Evolutionary conservation across 2,329 filamentous ascomycete species (phyloP).

Genomic region (Ophiosphaerella narmari): DNA sequence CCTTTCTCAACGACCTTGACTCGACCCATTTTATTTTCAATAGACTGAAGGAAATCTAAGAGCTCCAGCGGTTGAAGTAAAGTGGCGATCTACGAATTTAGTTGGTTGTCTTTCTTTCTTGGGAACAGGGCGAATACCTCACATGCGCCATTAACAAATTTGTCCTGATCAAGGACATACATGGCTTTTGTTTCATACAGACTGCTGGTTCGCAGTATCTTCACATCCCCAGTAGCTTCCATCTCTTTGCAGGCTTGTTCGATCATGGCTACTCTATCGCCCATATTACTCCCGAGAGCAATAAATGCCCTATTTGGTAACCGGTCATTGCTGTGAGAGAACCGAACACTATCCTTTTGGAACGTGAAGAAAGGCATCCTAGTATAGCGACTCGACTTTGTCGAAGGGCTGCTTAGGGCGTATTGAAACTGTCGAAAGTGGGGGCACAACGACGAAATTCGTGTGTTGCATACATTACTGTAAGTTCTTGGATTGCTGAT

Average conservation of each 20-base stretch:
- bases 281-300: slow-evolving; percentile 90
- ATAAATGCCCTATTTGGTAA: slow-evolving; percentile 67
- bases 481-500: not conserved
- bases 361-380: not conserved
- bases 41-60: slow-evolving; percentile 78
- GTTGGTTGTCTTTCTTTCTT: not conserved
- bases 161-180: slow-evolving; percentile 89
- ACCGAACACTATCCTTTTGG: slow-evolving; percentile 6
- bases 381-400: not conserved
- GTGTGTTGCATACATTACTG: not conserved
- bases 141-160: slow-evolving; percentile 90
- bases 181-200: slow-evolving; percentile 96
- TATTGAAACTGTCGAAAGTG: not conserved
- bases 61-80: slow-evolving; percentile 73
- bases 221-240: slow-evolving; percentile 69
- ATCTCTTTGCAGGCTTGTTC: slow-evolving; percentile 82
- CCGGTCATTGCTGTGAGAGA: slow-evolving; percentile 10
- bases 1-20: slow-evolving; percentile 90
- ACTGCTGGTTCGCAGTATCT: slow-evolving; percentile 77
- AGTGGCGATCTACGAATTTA: slow-evolving; percentile 72
- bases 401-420: not conserved
- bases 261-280: slow-evolving; percentile 82
- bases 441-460: not conserved
- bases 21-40: slow-evolving; percentile 79
- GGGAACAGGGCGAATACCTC: slow-evolving; percentile 64